Percentiles rank a stretch among this genome's conserved stretches.
Evolutionary conservation across 495 filamentous ascomycete genomes (phyloP).

Genomic region (Tuber umbilicatum): DNA sequence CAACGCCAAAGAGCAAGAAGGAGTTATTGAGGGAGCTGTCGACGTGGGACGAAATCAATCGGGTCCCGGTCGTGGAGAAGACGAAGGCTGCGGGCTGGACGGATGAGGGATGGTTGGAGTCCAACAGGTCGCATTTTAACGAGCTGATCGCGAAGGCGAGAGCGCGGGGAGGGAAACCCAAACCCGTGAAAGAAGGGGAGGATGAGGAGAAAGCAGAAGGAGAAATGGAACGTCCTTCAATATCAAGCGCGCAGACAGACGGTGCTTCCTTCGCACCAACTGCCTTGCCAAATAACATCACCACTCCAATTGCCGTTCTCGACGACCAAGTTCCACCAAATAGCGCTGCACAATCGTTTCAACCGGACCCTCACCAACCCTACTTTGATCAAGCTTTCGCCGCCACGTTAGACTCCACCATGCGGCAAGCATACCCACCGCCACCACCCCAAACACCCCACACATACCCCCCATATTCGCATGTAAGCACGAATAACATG

Average conservation of each 20-base stretch:
- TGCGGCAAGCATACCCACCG: slow-evolving; percentile 5
- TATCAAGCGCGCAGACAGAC: background rate
- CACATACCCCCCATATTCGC: background rate
- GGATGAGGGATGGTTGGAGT: slow-evolving; percentile 60
- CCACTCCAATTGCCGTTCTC: background rate
- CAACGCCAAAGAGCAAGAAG: slow-evolving; percentile 58
- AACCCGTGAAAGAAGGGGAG: slow-evolving; percentile 23
- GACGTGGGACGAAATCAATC: slow-evolving; percentile 73
- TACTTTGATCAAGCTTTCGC: background rate
- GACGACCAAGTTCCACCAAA: background rate
- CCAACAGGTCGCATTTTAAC: slow-evolving; percentile 66
- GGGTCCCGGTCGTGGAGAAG: slow-evolving; percentile 26
- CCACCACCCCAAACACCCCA: slow-evolving; percentile 9
- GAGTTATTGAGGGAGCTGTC: slow-evolving; percentile 73
- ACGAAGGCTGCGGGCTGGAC: slow-evolving; percentile 31
- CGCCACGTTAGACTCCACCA: background rate
- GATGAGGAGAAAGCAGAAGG: background rate
- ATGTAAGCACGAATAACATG: background rate
- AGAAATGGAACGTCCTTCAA: background rate
- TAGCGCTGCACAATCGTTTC: background rate
- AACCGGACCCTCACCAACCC: background rate
- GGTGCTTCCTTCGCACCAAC: background rate
- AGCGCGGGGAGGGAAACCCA: slow-evolving; percentile 36
- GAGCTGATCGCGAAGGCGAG: slow-evolving; percentile 67
- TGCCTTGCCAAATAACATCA: background rate